phyloP scores from a whole-genome alignment of 106 monocot species.

The Cymbidium sinense region DNA sequence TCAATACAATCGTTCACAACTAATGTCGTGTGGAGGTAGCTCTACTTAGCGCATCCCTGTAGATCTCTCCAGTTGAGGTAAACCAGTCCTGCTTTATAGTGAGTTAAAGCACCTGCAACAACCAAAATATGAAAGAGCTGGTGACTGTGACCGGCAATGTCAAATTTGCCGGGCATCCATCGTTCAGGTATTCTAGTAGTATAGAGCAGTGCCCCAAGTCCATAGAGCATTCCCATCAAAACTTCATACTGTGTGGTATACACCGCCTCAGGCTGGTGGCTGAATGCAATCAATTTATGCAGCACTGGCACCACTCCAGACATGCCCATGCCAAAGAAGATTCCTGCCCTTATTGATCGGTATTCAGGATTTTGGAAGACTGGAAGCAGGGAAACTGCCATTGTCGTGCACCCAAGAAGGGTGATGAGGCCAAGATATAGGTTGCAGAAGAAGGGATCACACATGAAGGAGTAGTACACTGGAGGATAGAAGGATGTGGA shows the following conservation, averaged over 20 bases:
- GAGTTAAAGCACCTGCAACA: constrained; percentile 81
- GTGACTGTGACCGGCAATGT: constrained; percentile 93
- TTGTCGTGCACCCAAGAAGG: constrained; percentile 60
- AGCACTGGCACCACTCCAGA: constrained; percentile 84
- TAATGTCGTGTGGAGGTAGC: no score
- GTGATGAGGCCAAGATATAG: constrained; percentile 81
- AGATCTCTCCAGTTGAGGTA: constrained; percentile 94
- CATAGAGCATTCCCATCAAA: constrained; percentile 82
- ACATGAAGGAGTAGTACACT: constrained; percentile 99
- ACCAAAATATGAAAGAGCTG: constrained; percentile 96
- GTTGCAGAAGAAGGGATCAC: constrained; percentile 80
- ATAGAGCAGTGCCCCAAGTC: constrained; percentile 83
- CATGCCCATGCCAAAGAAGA: constrained; percentile 93
- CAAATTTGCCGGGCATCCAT: constrained; percentile 92
- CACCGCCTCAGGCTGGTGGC: constrained; percentile 64
- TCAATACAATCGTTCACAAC: constrained; percentile 8
- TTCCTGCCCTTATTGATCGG: constrained; percentile 51
- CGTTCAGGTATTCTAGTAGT: constrained; percentile 79
- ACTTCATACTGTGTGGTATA: constrained; percentile 80
- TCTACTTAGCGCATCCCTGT: constrained; percentile 44
- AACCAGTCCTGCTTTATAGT: constrained; percentile 72
- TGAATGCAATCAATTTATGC: constrained; percentile 71
- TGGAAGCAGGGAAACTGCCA: constrained; percentile 55
- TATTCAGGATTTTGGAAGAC: constrained; percentile 77
- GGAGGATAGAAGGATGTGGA: constrained; percentile 93